Base-by-base conservation (phyloP, 176 grass and related monocot species). In the Calamus simplicifolius region DNA sequence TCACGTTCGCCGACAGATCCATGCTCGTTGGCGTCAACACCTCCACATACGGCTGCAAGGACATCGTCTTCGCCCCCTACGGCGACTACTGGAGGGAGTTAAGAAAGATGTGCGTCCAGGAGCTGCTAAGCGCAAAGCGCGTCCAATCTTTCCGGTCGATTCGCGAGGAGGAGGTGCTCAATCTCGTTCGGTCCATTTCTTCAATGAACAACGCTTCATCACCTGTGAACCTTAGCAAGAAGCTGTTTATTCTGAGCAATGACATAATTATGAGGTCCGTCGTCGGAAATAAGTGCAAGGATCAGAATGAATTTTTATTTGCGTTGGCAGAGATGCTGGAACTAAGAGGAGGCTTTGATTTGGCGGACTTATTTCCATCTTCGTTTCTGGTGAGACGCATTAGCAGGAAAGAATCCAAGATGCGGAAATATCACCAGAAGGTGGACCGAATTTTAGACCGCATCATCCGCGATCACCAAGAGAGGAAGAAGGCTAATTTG, bases 81-180 rank as follows among this genome's bases (percentile, higher is more conserved):
- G 70, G 70, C 4, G 70, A 73, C 3, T 56, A 73, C 70, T 73
- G 70, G 70, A 25, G 57, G 50, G 49, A 73, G 48, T 3, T 73
- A 25, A 25, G 58, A 18, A 73, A 63, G 48, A 31, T 73, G 5
- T 73, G 56, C 19, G 64, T 54, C 48, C 12, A 30, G 1, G 59
- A 65, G 5, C 16, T 64, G 17, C 51, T 73, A 18, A 62, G 70
- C 38, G 13, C 56, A 7, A 73, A 62, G 49, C 18, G 4, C 27
- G 48, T 43, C 10, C 50, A 38, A 8, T 38, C 31, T 2, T 38
- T 38, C 31, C 1, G 7, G 7, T 2, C 31, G 10, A 10, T 1
- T 8, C 31, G 31, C 7, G 7, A 38, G 2, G 31, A 38, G 2
- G 31, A 38, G 31, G 10, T 38, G 0, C 10, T 8, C 7, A 38